Percentiles rank a stretch among this genome's conserved stretches.
These are phyloP conservation scores for Arthrinium puccinioides DNA, from an alignment of 2,329 filamentous ascomycete species.

Conservation along the genomic window DNA sequence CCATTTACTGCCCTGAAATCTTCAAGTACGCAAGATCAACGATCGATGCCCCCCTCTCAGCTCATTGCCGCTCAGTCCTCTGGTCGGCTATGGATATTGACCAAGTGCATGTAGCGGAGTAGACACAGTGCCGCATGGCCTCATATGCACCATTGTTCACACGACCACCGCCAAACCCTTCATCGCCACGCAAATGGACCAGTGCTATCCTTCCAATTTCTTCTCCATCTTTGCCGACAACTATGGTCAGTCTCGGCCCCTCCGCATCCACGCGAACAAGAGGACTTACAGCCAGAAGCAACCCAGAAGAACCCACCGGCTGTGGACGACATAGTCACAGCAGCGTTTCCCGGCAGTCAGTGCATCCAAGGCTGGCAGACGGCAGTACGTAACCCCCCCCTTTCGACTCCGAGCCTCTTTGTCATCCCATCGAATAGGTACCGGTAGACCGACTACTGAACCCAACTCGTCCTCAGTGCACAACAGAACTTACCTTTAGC, in stretches of 20 bases:
- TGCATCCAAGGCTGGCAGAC: background rate
- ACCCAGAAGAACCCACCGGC: background rate
- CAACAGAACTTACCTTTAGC: background rate
- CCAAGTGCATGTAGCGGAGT: background rate
- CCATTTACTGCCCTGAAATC: background rate
- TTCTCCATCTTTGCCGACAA: background rate
- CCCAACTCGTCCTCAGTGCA: too few species aligned
- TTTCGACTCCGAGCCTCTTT: too few species aligned
- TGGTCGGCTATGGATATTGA: background rate
- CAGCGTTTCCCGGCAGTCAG: background rate
- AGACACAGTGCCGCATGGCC: background rate
- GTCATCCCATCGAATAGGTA: too few species aligned
- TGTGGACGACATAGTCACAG: background rate
- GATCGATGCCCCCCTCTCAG: too few species aligned
- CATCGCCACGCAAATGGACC: background rate
- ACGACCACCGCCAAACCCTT: background rate
- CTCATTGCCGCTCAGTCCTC: too few species aligned
- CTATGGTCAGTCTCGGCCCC: background rate
- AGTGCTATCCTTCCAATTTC: constrained; percentile 1
- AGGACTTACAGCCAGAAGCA: background rate
- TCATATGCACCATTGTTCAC: background rate
- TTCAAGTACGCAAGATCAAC: background rate
- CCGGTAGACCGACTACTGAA: too few species aligned
- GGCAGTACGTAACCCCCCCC: too few species aligned
- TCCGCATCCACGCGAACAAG: too few species aligned